Evolutionary conservation across 2,329 filamentous ascomycete genomes (phyloP).

Genomic region (Dissoconium aciculare): DNA sequence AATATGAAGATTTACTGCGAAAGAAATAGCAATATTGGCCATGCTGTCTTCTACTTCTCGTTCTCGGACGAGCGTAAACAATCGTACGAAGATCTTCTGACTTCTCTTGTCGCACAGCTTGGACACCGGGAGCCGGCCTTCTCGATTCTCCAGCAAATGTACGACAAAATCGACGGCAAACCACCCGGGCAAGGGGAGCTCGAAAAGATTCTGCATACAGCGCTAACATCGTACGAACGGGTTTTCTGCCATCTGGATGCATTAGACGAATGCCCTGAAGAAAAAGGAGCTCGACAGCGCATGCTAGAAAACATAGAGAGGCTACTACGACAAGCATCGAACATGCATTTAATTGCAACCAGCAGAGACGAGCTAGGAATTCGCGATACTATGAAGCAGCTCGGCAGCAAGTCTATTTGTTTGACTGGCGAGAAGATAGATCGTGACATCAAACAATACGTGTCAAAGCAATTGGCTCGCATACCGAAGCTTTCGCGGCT

Average conservation of each 20-base stretch:
- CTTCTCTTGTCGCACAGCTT: slow-evolving; percentile 10
- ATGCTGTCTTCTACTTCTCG: slow-evolving; percentile 11
- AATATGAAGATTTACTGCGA: slow-evolving; percentile 6
- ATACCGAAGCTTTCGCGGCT: slow-evolving; percentile 3
- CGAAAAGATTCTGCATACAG: slow-evolving; percentile 7
- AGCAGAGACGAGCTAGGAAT: slow-evolving; percentile 12
- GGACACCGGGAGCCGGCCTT: slow-evolving; percentile 7
- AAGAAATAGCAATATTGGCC: slow-evolving; percentile 1
- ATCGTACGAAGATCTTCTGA: slow-evolving; percentile 6
- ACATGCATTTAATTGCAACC: slow-evolving; percentile 9
- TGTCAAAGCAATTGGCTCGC: slow-evolving; percentile 4
- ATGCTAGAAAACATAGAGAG: slow-evolving; percentile 6
- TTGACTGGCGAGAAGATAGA: slow-evolving; percentile 4
- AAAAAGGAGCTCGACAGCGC: slow-evolving; percentile 5
- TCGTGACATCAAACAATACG: slow-evolving; percentile 10
- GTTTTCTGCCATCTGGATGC: slow-evolving; percentile 23
- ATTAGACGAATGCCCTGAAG: slow-evolving; percentile 20
- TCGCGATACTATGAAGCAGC: slow-evolving; percentile 4
- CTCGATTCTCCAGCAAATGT: slow-evolving; percentile 6
- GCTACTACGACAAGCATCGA: slow-evolving; percentile 4
- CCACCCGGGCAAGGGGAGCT: slow-evolving; percentile 7
- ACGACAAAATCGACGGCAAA: slow-evolving; percentile 5
- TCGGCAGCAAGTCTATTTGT: slow-evolving; percentile 3
- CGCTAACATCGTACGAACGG: slow-evolving; percentile 9
- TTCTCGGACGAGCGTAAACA: slow-evolving; percentile 12